Base-by-base conservation (phyloP, 2,329 filamentous ascomycete genomes). In the Westerdykella ornata region DNA sequence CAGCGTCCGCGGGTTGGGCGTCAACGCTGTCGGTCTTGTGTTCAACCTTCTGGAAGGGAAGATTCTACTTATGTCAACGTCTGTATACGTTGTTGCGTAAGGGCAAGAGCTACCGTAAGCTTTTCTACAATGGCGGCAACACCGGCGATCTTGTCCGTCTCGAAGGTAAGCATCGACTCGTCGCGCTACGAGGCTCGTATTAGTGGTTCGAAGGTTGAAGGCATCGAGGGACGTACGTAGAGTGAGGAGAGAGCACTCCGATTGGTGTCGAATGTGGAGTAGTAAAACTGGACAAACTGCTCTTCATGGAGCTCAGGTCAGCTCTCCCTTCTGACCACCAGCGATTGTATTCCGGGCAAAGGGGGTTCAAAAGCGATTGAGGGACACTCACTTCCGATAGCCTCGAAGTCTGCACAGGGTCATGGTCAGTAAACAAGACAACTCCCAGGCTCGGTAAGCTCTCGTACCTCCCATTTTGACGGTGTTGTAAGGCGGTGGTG, bases 121-220 rank as follows among this genome's bases (percentile, higher is more conserved):
- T 96, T 96, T 68, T 87, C 81, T 41, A 83, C 71, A 57, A 98
- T 96, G 22, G 65, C 64, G 17, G 55, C 62, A 28, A 72, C 70
- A 48, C 90, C 89, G 59, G 80, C 73, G 45, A 78, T 68, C 12
- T 83, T 80, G 34, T 72, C 57, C 35, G 76, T 81, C 77, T 97
- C 88, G 62, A 96, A 97, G 38, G 90, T 96, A 69, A 97, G 76
- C 85, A 95, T 94, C 37, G 92, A 97, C 46, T 82, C 68, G 4
- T 84, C 77, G 60, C 85, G 81, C 88, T 95, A 55, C 60, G 38
- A 20, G 18, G 30, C 8, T 15, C 11, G 30, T 33, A 14, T 35
- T 18, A 13, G 31, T 34, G 16, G 30, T 38, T 30, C 22, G 7
- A 26, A 8, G 20, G 28, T 40, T 40, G 28, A 26, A 18, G 16